Conservation (phyloP, 2,329 filamentous ascomycete genomes). For the Fusarium sp. region DNA sequence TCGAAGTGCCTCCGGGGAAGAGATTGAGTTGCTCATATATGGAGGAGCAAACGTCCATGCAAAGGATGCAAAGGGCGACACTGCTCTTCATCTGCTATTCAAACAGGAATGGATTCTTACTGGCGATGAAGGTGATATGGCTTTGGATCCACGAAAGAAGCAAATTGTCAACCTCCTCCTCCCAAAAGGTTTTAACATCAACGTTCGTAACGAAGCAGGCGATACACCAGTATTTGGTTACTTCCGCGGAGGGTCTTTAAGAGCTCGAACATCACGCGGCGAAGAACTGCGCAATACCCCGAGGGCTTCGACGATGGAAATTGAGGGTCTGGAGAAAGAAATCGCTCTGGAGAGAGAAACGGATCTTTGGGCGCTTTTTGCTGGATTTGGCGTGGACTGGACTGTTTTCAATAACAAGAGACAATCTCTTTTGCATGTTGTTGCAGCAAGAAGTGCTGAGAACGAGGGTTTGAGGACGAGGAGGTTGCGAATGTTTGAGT, state of each 20-base stretch:
- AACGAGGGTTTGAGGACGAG: neutral
- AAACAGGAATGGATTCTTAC: neutral
- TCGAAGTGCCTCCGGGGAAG: neutral
- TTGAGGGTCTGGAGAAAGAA: too few relatives aligned
- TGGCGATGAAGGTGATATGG: accelerated
- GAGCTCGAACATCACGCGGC: neutral
- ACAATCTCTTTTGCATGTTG: neutral
- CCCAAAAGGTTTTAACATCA: neutral
- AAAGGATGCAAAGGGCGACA: neutral
- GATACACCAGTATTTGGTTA: neutral
- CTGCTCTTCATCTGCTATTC: neutral
- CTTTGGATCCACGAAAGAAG: accelerated
- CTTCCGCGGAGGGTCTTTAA: neutral
- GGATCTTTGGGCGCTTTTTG: neutral
- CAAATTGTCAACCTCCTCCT: accelerated
- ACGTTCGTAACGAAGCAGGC: neutral
- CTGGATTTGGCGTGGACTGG: neutral
- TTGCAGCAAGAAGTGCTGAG: neutral
- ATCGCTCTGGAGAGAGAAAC: neutral
- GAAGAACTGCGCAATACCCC: neutral
- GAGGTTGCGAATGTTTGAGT: neutral
- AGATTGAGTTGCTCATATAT: neutral
- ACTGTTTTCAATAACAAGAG: neutral
- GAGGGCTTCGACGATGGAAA: too few relatives aligned
- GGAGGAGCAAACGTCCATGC: neutral